phyloP scores from a whole-genome alignment of 352 stramenopile genomes.

The Globisporangium nunn region DNA sequence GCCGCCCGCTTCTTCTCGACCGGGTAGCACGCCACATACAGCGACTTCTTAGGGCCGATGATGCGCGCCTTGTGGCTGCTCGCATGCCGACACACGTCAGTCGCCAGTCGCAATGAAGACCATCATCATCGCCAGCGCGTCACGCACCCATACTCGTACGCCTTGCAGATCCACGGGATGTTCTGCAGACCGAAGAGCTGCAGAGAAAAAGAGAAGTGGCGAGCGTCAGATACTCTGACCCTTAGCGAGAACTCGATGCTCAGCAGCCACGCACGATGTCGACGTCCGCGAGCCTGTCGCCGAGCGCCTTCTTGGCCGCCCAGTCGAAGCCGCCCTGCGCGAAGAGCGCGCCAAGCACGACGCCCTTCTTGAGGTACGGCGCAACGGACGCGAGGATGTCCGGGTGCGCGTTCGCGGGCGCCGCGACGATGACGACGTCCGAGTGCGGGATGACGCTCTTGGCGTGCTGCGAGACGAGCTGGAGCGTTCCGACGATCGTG shows the following conservation, averaged over 20 bases:
- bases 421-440: slow-evolving; percentile 88
- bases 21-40: slow-evolving; percentile 89
- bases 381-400: slow-evolving; percentile 70
- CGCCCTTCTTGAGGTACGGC: slow-evolving; percentile 82
- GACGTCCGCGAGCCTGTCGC: slow-evolving; percentile 44
- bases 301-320: slow-evolving; percentile 86
- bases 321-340: slow-evolving; percentile 91
- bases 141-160: slow-evolving; percentile 72
- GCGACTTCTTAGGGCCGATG: slow-evolving; percentile 86
- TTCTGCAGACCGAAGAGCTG: slow-evolving; percentile 91
- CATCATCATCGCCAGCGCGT: neutral
- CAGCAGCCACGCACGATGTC: slow-evolving; percentile 36
- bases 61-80: slow-evolving; percentile 82
- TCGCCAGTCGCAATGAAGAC: neutral
- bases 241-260: neutral
- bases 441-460: slow-evolving; percentile 82
- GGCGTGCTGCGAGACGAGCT: slow-evolving; percentile 73
- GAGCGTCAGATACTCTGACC: slow-evolving; percentile 10
- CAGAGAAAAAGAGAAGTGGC: neutral
- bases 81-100: neutral
- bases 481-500: slow-evolving; percentile 60
- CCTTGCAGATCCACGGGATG: slow-evolving; percentile 93
- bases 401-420: slow-evolving; percentile 84
- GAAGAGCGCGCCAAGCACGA: slow-evolving; percentile 83
- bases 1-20: slow-evolving; percentile 79